Evolutionary conservation across 441 rosid species (phyloP).

Genomic region (Euphorbia celastroides): DNA sequence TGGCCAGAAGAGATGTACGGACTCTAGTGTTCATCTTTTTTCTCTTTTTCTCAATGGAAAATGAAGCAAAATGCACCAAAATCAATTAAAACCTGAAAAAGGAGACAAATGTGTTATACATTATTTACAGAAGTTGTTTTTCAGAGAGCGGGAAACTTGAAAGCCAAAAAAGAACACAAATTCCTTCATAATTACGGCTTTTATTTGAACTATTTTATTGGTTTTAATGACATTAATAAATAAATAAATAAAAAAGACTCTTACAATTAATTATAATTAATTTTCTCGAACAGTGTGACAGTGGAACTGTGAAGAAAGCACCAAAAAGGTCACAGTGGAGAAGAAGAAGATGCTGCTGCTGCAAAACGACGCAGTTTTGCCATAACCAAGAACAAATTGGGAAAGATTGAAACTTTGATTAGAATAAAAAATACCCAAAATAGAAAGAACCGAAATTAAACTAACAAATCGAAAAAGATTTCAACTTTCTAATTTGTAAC

Average conservation of each 20-base stretch:
- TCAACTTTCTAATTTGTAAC: neutral
- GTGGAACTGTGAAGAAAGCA: slow-evolving; percentile 19
- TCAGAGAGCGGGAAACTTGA: slow-evolving; percentile 69
- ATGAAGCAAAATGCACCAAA: slow-evolving; percentile 19
- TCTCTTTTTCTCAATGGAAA: slow-evolving; percentile 26
- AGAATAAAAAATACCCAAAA: neutral
- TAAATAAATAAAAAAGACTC: neutral
- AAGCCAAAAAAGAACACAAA: slow-evolving; percentile 33
- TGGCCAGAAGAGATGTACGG: slow-evolving; percentile 57
- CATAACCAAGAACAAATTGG: neutral
- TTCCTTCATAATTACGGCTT: neutral
- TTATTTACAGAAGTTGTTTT: neutral
- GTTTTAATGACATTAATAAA: neutral
- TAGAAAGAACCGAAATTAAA: neutral
- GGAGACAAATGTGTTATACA: neutral
- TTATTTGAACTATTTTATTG: neutral
- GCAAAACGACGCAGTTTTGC: slow-evolving; percentile 41
- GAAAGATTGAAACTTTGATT: neutral
- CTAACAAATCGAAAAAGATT: neutral
- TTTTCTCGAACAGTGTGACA: slow-evolving; percentile 38
- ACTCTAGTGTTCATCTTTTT: slow-evolving; percentile 60
- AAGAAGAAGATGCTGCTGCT: slow-evolving; percentile 22
- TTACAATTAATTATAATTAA: neutral
- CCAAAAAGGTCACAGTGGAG: slow-evolving; percentile 23
- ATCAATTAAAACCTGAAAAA: slow-evolving; percentile 24